Conservation (phyloP, 306 rosid species). For the Crotalaria pallida region DNA sequence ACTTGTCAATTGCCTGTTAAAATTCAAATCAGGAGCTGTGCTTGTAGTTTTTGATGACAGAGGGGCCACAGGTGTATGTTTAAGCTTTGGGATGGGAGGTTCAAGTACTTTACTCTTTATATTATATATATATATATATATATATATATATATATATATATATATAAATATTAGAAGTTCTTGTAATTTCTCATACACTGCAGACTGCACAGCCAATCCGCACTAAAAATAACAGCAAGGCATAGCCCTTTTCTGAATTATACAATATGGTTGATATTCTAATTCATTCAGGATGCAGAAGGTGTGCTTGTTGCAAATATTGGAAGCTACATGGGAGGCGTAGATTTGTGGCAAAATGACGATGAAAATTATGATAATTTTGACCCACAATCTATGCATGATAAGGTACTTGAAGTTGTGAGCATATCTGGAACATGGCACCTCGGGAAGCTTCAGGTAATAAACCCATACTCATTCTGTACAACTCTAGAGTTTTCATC, state of each 20-base stretch:
- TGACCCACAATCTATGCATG: slow-evolving; percentile 98
- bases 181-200: not conserved
- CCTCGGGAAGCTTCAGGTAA: slow-evolving; percentile 97
- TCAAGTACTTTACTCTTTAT: not conserved
- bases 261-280: slow-evolving; percentile 17
- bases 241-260: not conserved
- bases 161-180: not conserved
- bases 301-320: slow-evolving; percentile 98
- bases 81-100: not conserved
- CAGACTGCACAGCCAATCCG: not conserved
- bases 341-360: slow-evolving; percentile 98
- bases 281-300: slow-evolving; percentile 81
- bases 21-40: not conserved
- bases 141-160: no score
- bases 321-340: slow-evolving; percentile 99
- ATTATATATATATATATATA: no score
- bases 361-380: slow-evolving; percentile 88
- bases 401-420: slow-evolving; percentile 92
- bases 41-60: not conserved
- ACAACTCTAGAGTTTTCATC: not conserved
- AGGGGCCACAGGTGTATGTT: not conserved
- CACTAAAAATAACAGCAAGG: not conserved
- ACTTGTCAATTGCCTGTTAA: not conserved
- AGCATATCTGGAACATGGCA: slow-evolving; percentile 99
- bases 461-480: slow-evolving; percentile 17